Evolutionary conservation across 2,329 filamentous ascomycete species (phyloP), one percentile per base, ranked within the genome.

Genomic region (Neoascochyta sp.): DNA sequence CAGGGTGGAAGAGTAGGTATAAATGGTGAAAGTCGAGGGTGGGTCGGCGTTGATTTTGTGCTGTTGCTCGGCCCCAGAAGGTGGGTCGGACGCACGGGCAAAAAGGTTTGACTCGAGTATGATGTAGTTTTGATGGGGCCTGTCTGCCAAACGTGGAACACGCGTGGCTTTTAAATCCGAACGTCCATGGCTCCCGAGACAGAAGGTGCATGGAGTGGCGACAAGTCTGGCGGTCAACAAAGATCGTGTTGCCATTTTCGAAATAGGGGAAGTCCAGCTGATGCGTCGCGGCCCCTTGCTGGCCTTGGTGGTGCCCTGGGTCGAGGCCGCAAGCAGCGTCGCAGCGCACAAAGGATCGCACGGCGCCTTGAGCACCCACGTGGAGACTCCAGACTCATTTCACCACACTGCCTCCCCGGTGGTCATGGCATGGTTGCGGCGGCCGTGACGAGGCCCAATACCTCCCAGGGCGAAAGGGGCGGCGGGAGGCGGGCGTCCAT

Each of bases 191-290:
- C 32, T 30, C 27, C 36, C 36, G 36, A 39, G 27, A 34, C 36
- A 34, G 34, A 32, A 38, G 34, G 36, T 32, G 36, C 30, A 32
- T 27, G 31, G 36, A 28, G 33, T 40, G 33, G 37, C 32, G 37
- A 36, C 33, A 27, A 40, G 37, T 36, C 33, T 33, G 29, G 37
- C 37, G 37, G 37, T 40, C 37, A 36, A 36, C 29, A 32, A 22
- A 23, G 25, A n/a, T n/a, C n/a, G n/a, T n/a, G n/a, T 34, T 24
- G 29, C 33, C 31, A 33, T 24, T 31, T 31, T 31, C 12, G 31
- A 22, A 29, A 34, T 39, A 39, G 36, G 31, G 31, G 36, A n/a
- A 38, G 34, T 30, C 27, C 34, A 38, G 34, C 23, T 38, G 34
- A 38, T 30, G n/a, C n/a, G n/a, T n/a, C n/a, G n/a, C n/a, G n/a